Conservation (phyloP, 2,329 filamentous ascomycete species). For the Diaporthe destruens region DNA sequence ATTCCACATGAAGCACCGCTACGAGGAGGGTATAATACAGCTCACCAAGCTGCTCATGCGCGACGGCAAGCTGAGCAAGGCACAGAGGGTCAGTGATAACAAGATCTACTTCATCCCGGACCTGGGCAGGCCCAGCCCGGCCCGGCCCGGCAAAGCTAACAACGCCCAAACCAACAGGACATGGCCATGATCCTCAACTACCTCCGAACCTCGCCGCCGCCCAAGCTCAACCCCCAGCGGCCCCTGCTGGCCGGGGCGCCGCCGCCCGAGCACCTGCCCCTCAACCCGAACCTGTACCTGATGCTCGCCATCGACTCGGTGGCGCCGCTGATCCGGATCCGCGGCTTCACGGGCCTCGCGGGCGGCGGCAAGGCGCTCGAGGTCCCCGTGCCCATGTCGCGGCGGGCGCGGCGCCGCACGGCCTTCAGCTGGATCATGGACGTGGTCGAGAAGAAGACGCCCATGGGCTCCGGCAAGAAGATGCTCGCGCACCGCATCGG, state of each 20-base stretch:
- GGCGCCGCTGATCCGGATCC: constrained; percentile 86
- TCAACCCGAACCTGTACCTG: constrained; percentile 91
- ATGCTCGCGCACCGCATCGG: constrained; percentile 84
- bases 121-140: no score
- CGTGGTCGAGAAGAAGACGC: constrained; percentile 82
- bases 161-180: constrained; percentile 66
- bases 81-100: constrained; percentile 80
- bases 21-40: constrained; percentile 87
- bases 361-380: constrained; percentile 90
- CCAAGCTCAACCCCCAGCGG: constrained; percentile 77
- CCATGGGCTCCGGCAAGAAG: constrained; percentile 76
- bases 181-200: constrained; percentile 86
- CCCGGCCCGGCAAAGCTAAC: constrained; percentile 35
- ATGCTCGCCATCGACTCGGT: constrained; percentile 93
- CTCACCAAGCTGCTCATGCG: constrained; percentile 92
- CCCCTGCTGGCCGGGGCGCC: constrained; percentile 83
- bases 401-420: constrained; percentile 80
- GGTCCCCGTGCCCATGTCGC: constrained; percentile 80
- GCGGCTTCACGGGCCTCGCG: constrained; percentile 79
- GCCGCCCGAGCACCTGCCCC: constrained; percentile 82
- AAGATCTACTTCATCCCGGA: constrained; percentile 37
- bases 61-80: constrained; percentile 88
- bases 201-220: constrained; percentile 86
- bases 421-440: constrained; percentile 93
- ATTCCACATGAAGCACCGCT: constrained; percentile 80